These are phyloP conservation scores for Plasmopara muralis DNA, from an alignment of 352 stramenopile species.

Conservation along the genomic window DNA sequence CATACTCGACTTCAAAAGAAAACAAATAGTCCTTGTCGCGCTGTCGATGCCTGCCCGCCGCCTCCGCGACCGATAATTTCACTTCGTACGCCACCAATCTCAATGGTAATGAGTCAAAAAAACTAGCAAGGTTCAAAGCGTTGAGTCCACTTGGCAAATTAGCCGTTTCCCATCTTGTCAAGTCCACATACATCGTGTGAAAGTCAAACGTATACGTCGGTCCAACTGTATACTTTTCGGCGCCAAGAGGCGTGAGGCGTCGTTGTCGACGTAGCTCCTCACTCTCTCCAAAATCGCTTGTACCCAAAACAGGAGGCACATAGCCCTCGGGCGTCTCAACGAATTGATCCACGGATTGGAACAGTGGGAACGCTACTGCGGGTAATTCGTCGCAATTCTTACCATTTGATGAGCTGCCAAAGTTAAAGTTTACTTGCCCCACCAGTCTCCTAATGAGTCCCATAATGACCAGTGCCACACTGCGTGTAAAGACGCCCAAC, in stretches of 20 bases:
- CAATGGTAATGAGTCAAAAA: constrained; percentile 71
- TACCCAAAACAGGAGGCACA: constrained; percentile 46
- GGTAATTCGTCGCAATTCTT: constrained; percentile 34
- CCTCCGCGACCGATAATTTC: neutral
- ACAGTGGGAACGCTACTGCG: constrained; percentile 67
- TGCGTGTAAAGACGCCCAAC: constrained; percentile 68
- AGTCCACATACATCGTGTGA: constrained; percentile 84
- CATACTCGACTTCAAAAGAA: constrained; percentile 67
- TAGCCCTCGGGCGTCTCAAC: constrained; percentile 49
- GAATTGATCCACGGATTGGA: constrained; percentile 78
- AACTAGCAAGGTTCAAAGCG: constrained; percentile 68
- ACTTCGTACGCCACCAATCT: constrained; percentile 72
- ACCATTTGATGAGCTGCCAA: constrained; percentile 33
- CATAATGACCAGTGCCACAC: constrained; percentile 70
- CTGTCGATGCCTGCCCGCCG: constrained; percentile 40
- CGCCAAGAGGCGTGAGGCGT: constrained; percentile 43
- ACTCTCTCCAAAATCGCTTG: constrained; percentile 55
- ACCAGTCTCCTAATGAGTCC: constrained; percentile 66
- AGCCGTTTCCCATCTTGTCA: constrained; percentile 70
- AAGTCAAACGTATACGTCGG: constrained; percentile 85
- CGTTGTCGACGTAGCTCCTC: constrained; percentile 34
- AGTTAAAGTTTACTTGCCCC: constrained; percentile 60
- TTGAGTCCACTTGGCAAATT: constrained; percentile 66
- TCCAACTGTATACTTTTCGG: constrained; percentile 45
- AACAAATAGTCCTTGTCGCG: constrained; percentile 71